Percentiles rank a stretch among this genome's conserved stretches.
Evolutionary conservation across 2,329 filamentous ascomycete species (phyloP).

Genomic region (Calonectria hawksworthii): DNA sequence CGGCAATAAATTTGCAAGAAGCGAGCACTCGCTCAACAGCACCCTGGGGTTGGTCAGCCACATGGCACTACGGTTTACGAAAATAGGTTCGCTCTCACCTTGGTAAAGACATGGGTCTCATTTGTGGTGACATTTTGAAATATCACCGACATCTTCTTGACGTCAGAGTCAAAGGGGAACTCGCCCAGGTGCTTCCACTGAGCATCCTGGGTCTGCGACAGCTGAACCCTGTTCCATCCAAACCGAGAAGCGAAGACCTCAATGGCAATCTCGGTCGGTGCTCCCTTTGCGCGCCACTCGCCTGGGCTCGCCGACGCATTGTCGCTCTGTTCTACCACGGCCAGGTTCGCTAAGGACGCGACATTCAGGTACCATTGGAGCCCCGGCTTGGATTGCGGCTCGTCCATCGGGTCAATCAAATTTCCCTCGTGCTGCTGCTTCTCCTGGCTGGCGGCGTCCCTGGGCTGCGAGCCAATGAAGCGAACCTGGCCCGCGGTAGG

Average conservation of each 20-base stretch:
- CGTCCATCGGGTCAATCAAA: constrained; percentile 19
- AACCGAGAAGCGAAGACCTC: constrained; percentile 81
- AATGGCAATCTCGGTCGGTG: constrained; percentile 78
- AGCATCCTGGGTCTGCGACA: constrained; percentile 62
- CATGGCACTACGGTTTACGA: not conserved
- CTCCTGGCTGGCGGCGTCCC: constrained; percentile 8
- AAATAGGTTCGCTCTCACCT: constrained; percentile 50
- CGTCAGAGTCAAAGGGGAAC: constrained; percentile 80
- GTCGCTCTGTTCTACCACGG: constrained; percentile 58
- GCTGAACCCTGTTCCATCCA: constrained; percentile 69
- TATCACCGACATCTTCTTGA: constrained; percentile 84
- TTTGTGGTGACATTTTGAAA: constrained; percentile 61
- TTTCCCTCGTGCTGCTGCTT: constrained; percentile 17
- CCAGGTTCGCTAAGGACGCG: constrained; percentile 76
- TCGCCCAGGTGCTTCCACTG: constrained; percentile 73
- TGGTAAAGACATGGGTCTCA: constrained; percentile 68
- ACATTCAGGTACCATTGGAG: constrained; percentile 72
- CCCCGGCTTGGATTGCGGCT: constrained; percentile 58
- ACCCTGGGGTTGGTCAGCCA: constrained; percentile 54
- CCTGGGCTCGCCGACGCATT: constrained; percentile 61
- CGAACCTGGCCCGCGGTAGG: constrained; percentile 41
- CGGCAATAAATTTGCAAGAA: constrained; percentile 66
- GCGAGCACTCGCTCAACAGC: constrained; percentile 77
- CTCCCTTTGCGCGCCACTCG: constrained; percentile 74
- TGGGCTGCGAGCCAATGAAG: constrained; percentile 34